Evolutionary conservation across 2,329 filamentous ascomycete species (phyloP).

Genomic region (Sporothrix globosa): DNA sequence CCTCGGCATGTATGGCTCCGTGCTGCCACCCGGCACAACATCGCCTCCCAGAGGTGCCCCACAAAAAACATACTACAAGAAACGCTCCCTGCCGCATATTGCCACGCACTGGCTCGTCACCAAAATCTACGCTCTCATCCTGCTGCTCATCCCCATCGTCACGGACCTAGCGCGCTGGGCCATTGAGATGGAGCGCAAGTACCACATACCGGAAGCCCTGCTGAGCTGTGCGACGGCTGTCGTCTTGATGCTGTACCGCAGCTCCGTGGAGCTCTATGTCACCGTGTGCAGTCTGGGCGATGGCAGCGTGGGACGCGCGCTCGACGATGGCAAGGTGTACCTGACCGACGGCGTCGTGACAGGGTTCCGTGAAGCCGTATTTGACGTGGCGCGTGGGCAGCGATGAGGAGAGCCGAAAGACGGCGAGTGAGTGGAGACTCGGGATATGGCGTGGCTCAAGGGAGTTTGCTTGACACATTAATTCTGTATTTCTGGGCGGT

Average conservation of each 20-base stretch:
- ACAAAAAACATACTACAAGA: slow-evolving; percentile 7
- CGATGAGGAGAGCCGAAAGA: neutral
- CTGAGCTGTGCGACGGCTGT: slow-evolving; percentile 30
- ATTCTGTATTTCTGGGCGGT: neutral
- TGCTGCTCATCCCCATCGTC: slow-evolving; percentile 33
- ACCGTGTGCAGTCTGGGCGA: slow-evolving; percentile 35
- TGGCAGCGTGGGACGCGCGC: slow-evolving; percentile 35
- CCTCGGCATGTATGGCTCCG: slow-evolving; percentile 16
- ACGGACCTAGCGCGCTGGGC: slow-evolving; percentile 24
- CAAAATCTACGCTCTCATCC: slow-evolving; percentile 31
- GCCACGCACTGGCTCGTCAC: slow-evolving; percentile 36
- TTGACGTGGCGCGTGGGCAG: slow-evolving; percentile 34
- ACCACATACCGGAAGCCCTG: slow-evolving; percentile 36
- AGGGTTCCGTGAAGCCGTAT: slow-evolving; percentile 38
- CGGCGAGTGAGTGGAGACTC: neutral
- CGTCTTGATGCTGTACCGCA: slow-evolving; percentile 28
- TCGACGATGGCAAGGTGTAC: slow-evolving; percentile 38
- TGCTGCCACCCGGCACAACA: slow-evolving; percentile 25
- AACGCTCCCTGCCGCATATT: slow-evolving; percentile 34
- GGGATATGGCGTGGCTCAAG: neutral
- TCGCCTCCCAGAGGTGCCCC: slow-evolving; percentile 23
- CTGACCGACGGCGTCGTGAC: slow-evolving; percentile 38
- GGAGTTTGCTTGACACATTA: slow-evolving; percentile 18
- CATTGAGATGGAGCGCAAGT: slow-evolving; percentile 35
- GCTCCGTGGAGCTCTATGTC: slow-evolving; percentile 32